Base-by-base conservation (phyloP, 495 filamentous ascomycete species). In the Xylaria curta region DNA sequence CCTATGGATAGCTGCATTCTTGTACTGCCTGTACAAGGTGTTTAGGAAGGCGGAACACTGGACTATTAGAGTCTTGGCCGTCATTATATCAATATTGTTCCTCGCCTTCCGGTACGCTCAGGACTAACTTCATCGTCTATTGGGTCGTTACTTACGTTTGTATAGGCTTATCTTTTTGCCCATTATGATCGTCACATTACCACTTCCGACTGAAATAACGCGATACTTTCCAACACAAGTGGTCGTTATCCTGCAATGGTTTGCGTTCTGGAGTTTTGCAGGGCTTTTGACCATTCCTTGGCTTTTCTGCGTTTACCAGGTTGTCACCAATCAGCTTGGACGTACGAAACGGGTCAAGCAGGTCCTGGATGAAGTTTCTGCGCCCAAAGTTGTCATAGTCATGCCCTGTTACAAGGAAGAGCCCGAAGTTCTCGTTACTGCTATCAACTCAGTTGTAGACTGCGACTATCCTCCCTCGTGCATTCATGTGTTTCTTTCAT, bases 321-420 rank as follows among this genome's bases (percentile, higher is more conserved):
- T 97, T 17, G 90, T 97, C 61, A 97, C 93, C 9, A 91, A 94
- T 78, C 91, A 90, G 42, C 83, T 98, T 31, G 95, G 96, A 47
- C 88, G 93, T 62, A 91, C 84, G 33, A 93, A 93, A 74, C 88
- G 90, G 44, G 92, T 97, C 75, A 95, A 97, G 78, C 86, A 92
- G 60, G 90, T 93, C 0, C 83, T 98, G 61, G 93, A 98, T 78
- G 94, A 97, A 75, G 82, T 85, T 0, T 92, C 91, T 9, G 95
- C 96, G 2, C 96, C 96, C 0, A 99, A 98, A 80, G 94, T 97
- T 8, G 95, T 98, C 53, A 94, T 98, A 67, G 92, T 98, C 54
- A 98, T 99, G 94, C 96, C 96, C 3, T 96, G 94, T 75, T 98
- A 97, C 82, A 97, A 97, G 79, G 96, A 99, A 80, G 90, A 93